These are phyloP conservation scores for Parachlorella kessleri DNA, from an alignment of 139 green algal genomes.

Conservation along the genomic window DNA sequence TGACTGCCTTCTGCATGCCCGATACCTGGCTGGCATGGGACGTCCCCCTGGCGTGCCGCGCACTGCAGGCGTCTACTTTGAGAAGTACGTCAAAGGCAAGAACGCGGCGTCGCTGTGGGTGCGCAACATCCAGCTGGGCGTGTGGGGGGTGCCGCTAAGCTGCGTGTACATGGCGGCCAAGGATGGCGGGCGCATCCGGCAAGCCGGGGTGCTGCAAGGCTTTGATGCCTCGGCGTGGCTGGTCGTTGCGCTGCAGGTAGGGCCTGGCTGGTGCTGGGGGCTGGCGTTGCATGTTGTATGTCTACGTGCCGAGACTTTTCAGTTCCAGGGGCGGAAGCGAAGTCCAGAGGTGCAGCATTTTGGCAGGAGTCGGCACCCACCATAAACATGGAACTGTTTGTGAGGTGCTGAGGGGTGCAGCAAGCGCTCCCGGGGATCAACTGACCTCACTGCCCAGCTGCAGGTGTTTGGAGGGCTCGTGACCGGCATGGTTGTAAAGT, in stretches of 20 bases:
- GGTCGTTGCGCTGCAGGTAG: slow-evolving; percentile 47
- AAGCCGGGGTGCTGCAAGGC: slow-evolving; percentile 41
- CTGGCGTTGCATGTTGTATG: too few species aligned
- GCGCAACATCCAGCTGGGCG: slow-evolving; percentile 60
- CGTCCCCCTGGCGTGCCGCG: background rate
- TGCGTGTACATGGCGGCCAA: slow-evolving; percentile 40
- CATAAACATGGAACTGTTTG: too few species aligned
- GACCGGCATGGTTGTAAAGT: slow-evolving; percentile 64
- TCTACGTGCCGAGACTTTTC: too few species aligned
- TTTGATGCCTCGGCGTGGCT: slow-evolving; percentile 48
- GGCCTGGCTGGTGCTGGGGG: background rate
- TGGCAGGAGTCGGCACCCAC: too few species aligned
- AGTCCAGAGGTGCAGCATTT: too few species aligned
- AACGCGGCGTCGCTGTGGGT: slow-evolving; percentile 46
- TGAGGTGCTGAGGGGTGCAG: too few species aligned
- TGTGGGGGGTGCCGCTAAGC: slow-evolving; percentile 54
- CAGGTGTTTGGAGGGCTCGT: slow-evolving; percentile 67
- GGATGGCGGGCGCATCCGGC: slow-evolving; percentile 34
- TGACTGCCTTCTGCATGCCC: too few species aligned
- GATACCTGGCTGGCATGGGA: too few species aligned
- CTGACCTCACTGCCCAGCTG: background rate
- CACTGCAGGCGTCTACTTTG: slow-evolving; percentile 55
- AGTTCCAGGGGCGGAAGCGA: too few species aligned
- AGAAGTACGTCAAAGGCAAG: slow-evolving; percentile 66
- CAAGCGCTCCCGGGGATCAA: too few species aligned